phyloP scores from a whole-genome alignment of 192 early-diverging fungal genomes.

The Rhizophagus prolifer region DNA sequence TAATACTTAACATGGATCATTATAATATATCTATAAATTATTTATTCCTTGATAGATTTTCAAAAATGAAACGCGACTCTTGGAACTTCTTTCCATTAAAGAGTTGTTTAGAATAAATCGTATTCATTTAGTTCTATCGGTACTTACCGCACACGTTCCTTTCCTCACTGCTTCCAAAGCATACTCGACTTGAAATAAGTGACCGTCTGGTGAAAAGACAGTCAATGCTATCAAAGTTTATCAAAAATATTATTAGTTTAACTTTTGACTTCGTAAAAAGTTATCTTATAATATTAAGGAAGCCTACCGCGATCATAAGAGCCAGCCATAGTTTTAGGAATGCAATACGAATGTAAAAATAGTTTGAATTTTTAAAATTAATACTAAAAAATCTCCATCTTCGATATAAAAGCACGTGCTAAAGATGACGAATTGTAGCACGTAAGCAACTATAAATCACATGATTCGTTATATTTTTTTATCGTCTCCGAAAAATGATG shows the following conservation, averaged over 20 bases:
- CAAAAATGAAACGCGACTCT: neutral
- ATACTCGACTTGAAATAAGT: slow-evolving; percentile 99
- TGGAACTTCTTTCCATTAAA: neutral
- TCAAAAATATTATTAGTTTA: neutral
- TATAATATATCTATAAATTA: neutral
- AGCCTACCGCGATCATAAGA: slow-evolving; percentile 41
- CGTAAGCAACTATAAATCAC: no score
- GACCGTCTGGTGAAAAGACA: slow-evolving; percentile 98
- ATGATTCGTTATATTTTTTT: no score
- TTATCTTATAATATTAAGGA: neutral
- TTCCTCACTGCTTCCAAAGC: slow-evolving; percentile 96
- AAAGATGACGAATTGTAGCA: no score
- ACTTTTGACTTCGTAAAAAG: neutral
- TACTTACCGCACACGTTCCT: slow-evolving; percentile 93
- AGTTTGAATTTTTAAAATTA: neutral
- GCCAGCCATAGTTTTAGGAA: slow-evolving; percentile 33
- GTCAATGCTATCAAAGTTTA: slow-evolving; percentile 67
- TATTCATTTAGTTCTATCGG: slow-evolving; percentile 8
- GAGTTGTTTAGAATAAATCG: no score
- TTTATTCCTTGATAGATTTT: no score
- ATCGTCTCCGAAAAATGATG: no score
- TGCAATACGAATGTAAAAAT: neutral
- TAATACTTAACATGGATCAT: neutral
- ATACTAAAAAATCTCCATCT: no score
- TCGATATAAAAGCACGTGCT: no score